Evolutionary conservation across 139 green algal species (phyloP).

Genomic region (Pycnococcus provasolii): DNA sequence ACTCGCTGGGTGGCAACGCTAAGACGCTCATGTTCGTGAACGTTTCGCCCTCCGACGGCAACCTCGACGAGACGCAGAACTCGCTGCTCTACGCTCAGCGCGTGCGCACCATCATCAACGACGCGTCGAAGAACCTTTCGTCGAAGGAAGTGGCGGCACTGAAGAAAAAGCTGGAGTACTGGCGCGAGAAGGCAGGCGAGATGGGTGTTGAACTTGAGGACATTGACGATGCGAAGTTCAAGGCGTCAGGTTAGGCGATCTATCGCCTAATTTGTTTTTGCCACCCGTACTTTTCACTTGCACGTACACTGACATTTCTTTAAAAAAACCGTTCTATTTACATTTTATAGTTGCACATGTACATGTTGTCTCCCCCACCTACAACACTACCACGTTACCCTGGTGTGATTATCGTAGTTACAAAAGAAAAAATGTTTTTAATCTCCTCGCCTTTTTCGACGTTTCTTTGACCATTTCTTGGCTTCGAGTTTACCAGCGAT

Average conservation of each 20-base stretch:
- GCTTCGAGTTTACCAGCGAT: no score
- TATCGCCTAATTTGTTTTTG: no score
- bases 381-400: no score
- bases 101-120: slow-evolving; percentile 91
- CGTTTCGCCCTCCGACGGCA: slow-evolving; percentile 69
- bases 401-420: no score
- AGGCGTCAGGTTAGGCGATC: background rate
- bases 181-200: slow-evolving; percentile 81
- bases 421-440: no score
- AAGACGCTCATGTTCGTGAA: slow-evolving; percentile 61
- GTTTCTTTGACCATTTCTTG: no score
- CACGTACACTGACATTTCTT: no score
- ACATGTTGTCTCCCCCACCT: no score
- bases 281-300: no score
- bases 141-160: slow-evolving; percentile 73
- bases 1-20: slow-evolving; percentile 59
- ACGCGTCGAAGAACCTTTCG: slow-evolving; percentile 64
- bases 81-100: slow-evolving; percentile 42
- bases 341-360: no score
- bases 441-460: no score
- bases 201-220: slow-evolving; percentile 18
- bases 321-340: no score
- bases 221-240: slow-evolving; percentile 29
- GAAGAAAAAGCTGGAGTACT: slow-evolving; percentile 73
- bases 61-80: slow-evolving; percentile 52